These are phyloP conservation scores for Penicillium capsulatum DNA, from an alignment of 2,329 filamentous ascomycete genomes.

Conservation along the genomic window DNA sequence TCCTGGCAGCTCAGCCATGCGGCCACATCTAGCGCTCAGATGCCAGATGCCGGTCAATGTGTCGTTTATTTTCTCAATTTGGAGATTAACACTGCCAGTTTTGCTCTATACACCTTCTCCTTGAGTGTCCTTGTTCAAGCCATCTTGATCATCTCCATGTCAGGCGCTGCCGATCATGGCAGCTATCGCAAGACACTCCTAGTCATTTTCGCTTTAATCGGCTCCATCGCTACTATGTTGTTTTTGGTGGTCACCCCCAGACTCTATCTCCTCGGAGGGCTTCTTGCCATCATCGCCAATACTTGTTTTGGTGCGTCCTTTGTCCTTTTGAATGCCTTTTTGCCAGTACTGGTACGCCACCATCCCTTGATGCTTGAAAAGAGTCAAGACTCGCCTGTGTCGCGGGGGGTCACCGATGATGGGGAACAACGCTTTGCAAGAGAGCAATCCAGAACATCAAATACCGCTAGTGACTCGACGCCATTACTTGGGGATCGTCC, in stretches of 20 bases:
- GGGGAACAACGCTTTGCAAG: no score
- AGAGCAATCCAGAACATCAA: neutral
- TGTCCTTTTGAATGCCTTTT: constrained; percentile 89
- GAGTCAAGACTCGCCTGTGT: neutral
- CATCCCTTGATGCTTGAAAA: constrained; percentile 57
- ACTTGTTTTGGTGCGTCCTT: constrained; percentile 93
- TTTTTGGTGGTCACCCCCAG: constrained; percentile 74
- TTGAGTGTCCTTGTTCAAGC: constrained; percentile 86
- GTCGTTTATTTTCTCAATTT: constrained; percentile 75
- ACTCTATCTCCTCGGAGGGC: constrained; percentile 72
- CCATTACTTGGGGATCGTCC: constrained; percentile 24
- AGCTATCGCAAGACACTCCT: constrained; percentile 85
- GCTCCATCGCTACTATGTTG: constrained; percentile 78
- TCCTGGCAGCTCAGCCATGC: constrained; percentile 20
- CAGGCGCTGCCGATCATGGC: constrained; percentile 91
- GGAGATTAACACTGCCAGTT: constrained; percentile 91
- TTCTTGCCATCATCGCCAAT: constrained; percentile 86
- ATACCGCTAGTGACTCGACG: constrained; percentile 20
- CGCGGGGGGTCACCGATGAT: neutral
- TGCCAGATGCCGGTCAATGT: constrained; percentile 59
- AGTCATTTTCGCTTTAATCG: constrained; percentile 76
- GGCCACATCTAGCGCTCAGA: constrained; percentile 18
- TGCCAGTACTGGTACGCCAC: constrained; percentile 83
- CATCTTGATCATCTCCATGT: constrained; percentile 90
- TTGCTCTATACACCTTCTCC: constrained; percentile 98